Evolutionary conservation across 1,284 basidiomycete species (phyloP).

Genomic region (Apiotrichum sp.): DNA sequence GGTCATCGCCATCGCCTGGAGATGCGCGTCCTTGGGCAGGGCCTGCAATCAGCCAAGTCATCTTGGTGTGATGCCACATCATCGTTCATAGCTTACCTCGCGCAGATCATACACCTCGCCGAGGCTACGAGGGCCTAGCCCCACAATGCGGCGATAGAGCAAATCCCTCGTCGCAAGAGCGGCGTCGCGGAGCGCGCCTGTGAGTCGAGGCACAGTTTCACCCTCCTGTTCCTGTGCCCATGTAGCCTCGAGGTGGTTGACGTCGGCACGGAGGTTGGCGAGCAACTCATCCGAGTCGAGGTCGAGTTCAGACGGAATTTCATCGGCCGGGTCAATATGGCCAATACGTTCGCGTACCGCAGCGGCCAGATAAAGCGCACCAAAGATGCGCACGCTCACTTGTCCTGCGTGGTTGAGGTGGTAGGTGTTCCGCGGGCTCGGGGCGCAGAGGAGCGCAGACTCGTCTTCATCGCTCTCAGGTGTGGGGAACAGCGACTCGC

Average conservation of each 20-base stretch:
- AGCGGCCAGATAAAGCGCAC: constrained; percentile 10
- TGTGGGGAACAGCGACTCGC: background rate
- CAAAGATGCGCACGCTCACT: constrained; percentile 20
- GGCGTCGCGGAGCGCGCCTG: background rate
- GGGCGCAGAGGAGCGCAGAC: constrained; percentile 5
- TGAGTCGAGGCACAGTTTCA: constrained; percentile 1
- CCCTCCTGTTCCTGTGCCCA: constrained; percentile 4
- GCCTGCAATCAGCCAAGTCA: constrained; percentile 12
- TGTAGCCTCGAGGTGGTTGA: constrained; percentile 7
- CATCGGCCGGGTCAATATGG: background rate
- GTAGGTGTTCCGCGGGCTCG: constrained; percentile 7
- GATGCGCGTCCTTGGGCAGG: constrained; percentile 9
- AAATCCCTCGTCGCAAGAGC: constrained; percentile 2
- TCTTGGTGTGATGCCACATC: background rate
- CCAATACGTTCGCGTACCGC: background rate
- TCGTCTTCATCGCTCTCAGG: background rate
- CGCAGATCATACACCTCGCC: constrained; percentile 26
- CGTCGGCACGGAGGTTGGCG: background rate
- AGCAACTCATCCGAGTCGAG: background rate
- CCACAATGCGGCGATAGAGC: constrained; percentile 13
- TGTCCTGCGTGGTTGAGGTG: constrained; percentile 25
- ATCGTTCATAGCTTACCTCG: constrained; percentile 20
- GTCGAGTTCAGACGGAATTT: background rate
- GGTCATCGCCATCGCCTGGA: constrained; percentile 36
- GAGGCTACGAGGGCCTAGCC: constrained; percentile 16